Base-by-base conservation (phyloP, 768 basidiomycete species). In the Trametes coccinea region DNA sequence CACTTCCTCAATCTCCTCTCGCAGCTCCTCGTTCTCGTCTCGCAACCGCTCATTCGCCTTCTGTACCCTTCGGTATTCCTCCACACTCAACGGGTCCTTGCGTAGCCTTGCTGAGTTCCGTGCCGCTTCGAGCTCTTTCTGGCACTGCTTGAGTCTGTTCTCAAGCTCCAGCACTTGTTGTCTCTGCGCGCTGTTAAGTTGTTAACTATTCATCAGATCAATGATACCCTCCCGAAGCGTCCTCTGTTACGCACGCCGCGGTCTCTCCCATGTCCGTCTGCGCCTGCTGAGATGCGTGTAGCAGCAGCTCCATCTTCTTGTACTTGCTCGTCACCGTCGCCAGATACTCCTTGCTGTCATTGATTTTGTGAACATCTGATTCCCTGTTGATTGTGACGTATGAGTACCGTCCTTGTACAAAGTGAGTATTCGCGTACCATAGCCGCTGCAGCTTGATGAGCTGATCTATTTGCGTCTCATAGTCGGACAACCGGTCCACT, bases 381-480 rank as follows among this genome's bases (percentile, higher is more conserved):
- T 92, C 89, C 89, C 92, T 93, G 62, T 14, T 5, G 14, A 47
- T 17, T 14, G 4, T 0, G 7, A 5, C 6, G 34, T 11, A 37
- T 22, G 48, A 13, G 11, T 29, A 54, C 34, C 41, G 11, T 22
- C 3, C n/a, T 4, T n/a, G 30, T 0, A 1, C 16, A 11, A 4
- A 13, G 9, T 16, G 5, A 30, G n/a, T 10, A 10, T 3, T 22
- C 14, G 22, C 84, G 33, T 72, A 92, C 94, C 93, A 96, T 66
- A 93, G 74, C 53, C 82, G 80, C 69, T 93, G 90, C 69, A 89
- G 82, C 58, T 86, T 84, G 45, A 88, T 77, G 61, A 92, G 82
- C 68, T 94, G 90, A 54, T 92, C 88, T 47, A 96, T 92, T 66
- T 91, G 88, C n/a, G 77, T 78, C 70, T 97, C 94, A 66, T 95